Evolutionary conservation across 225 moss, liverwort and hornwort genomes (phyloP).

Genomic region (Lunularia cruciata): DNA sequence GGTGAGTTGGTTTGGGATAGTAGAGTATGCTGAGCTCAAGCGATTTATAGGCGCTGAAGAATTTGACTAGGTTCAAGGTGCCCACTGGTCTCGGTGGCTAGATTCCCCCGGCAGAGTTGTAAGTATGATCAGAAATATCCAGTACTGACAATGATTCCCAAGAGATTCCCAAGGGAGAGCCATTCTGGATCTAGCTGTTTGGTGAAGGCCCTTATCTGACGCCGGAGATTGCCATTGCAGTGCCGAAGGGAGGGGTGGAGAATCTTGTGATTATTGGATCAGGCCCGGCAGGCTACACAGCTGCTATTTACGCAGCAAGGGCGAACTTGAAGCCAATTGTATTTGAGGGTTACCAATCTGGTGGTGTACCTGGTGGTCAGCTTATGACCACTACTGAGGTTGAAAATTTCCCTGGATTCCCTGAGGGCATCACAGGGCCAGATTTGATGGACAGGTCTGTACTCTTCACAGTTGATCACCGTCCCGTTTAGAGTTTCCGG

Average conservation of each 20-base stretch:
- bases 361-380: conserved; percentile 94
- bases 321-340: conserved; percentile 88
- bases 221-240: conserved; percentile 38
- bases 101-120: too few species aligned
- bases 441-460: conserved; percentile 91
- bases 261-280: conserved; percentile 95
- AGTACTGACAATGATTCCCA: too few species aligned
- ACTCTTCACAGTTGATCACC: neutral
- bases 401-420: conserved; percentile 95
- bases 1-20: too few species aligned
- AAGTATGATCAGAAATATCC: too few species aligned
- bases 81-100: too few species aligned
- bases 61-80: too few species aligned
- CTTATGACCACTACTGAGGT: conserved; percentile 99
- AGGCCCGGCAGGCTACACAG: conserved; percentile 96
- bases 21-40: too few species aligned
- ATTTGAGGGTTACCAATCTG: conserved; percentile 84
- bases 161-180: too few species aligned
- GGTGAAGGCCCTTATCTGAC: neutral
- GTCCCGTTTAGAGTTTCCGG: too few species aligned
- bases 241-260: conserved; percentile 81
- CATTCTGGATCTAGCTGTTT: too few species aligned
- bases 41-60: too few species aligned
- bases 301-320: conserved; percentile 91
- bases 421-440: conserved; percentile 86